Conservation (phyloP, 257 asterid species). For the Asclepias syriaca region DNA sequence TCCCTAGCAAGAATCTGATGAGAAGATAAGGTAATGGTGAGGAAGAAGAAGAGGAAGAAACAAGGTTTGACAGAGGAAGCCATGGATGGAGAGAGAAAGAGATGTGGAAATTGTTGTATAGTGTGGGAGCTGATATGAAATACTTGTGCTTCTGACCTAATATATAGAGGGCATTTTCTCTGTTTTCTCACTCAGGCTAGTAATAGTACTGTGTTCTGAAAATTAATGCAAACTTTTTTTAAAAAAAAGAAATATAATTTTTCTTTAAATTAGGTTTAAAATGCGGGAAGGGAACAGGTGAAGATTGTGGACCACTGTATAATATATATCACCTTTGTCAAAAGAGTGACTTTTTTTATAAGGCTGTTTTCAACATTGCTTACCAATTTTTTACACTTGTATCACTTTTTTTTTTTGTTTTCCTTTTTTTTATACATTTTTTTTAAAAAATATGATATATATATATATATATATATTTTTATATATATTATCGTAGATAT, state of each 20-base stretch:
- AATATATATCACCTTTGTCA: conserved; percentile 10
- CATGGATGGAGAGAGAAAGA: conserved; percentile 27
- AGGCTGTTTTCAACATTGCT: conserved; percentile 4
- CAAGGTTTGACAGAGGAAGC: conserved; percentile 39
- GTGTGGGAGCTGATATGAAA: conserved; percentile 13
- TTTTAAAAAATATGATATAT: not conserved
- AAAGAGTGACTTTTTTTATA: conserved; percentile 7
- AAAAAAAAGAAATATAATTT: conserved; percentile 2
- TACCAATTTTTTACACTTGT: not conserved
- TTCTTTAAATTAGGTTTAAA: conserved; percentile 42
- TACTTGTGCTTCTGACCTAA: conserved; percentile 23
- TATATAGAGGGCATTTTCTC: conserved; percentile 31
- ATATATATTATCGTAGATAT: not conserved
- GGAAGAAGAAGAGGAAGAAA: conserved; percentile 22
- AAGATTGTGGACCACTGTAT: conserved; percentile 28
- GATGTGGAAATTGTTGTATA: conserved; percentile 2
- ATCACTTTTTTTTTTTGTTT: no score
- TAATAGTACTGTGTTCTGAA: no score
- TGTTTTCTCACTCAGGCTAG: no score
- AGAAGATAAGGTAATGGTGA: conserved; percentile 34
- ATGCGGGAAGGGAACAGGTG: conserved; percentile 28
- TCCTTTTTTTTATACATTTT: no score
- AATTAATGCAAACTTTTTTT: not conserved
- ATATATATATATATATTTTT: no score
- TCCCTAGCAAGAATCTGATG: conserved; percentile 59